Conservation (phyloP, 2,329 filamentous ascomycete genomes). For the Claviceps fusiformis region DNA sequence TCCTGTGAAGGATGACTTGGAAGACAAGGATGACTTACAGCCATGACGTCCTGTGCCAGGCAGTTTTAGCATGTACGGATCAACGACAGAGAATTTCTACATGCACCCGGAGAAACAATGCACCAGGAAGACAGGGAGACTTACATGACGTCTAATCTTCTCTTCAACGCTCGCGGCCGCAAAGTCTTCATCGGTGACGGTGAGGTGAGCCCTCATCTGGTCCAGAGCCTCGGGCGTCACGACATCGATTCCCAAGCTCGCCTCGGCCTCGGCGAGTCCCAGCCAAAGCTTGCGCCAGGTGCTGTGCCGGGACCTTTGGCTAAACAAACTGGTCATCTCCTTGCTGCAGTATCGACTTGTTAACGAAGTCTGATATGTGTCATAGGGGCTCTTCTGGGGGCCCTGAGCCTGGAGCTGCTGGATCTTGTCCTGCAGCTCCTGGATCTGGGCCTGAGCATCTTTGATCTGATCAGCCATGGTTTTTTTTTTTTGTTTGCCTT, state of each 20-base stretch:
- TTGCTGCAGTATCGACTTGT: constrained; percentile 58
- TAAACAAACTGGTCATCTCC: constrained; percentile 73
- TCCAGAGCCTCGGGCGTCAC: constrained; percentile 64
- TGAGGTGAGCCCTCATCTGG: constrained; percentile 60
- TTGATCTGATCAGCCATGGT: constrained; percentile 1
- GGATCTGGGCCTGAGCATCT: constrained; percentile 5
- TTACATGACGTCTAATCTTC: constrained; percentile 47
- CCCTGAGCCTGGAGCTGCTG: constrained; percentile 6
- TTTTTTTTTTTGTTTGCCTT: neutral
- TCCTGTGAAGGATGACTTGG: neutral
- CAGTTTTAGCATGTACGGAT: constrained; percentile 4
- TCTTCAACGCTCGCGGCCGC: constrained; percentile 63
- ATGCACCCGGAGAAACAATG: no score
- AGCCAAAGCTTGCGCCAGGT: constrained; percentile 83
- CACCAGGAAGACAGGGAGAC: neutral
- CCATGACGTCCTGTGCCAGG: constrained; percentile 38
- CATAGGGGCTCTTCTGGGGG: constrained; percentile 11
- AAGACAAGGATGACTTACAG: constrained; percentile 22
- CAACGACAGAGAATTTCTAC: neutral
- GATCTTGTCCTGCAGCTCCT: constrained; percentile 7
- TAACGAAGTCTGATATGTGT: constrained; percentile 49
- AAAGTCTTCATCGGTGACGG: constrained; percentile 68
- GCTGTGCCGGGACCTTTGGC: constrained; percentile 56
- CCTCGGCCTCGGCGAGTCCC: constrained; percentile 68
- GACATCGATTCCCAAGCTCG: constrained; percentile 58